Base-by-base conservation (phyloP, 2,329 filamentous ascomycete species). In the Spiromastix sp. region DNA sequence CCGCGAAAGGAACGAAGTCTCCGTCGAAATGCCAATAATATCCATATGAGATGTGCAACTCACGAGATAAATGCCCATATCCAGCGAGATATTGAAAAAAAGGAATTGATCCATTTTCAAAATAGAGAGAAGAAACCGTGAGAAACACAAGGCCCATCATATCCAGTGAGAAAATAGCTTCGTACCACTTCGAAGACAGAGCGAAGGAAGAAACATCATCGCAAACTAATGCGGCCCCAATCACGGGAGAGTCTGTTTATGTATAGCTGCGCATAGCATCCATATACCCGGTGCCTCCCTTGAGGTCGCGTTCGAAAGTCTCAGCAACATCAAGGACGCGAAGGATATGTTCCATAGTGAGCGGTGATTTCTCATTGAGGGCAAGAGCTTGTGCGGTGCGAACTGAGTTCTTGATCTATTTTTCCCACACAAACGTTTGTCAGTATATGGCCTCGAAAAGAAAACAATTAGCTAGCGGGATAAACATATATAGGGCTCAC, bases 361-460 rank as follows among this genome's bases (percentile, higher is more conserved):
- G 70, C 3, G 73, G 65, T 40, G 79, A 72, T 17, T 72, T 67
- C 55, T 86, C 82, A 44, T 84, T 81, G 29, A 89, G 71, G 2
- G 86, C 85, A 11, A 94, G 68, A 0, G 82, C 81, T 57, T 93
- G 85, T 2, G 84, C 84, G 0, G 83, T 87, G 37, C 81, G 75
- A 32, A 93, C 79, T 8, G 81, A 79, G 54, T 93, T 93, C 66
- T 93, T 93, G 68, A 93, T 93, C 72, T 87, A 67, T 25, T 38
- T 17, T 37, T 38, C 33, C 29, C n/a, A 37, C 15, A 21, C 24
- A 27, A 36, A 17, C 25, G 35, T 24, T 31, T 37, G 31, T 5
- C 30, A 19, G 10, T 19, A 30, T 17, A 19, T 19, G 9, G 21
- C 4, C 22, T 16, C 35, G 2, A 32, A 32, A 25, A 16, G 9